phyloP scores from a whole-genome alignment of 371 early-diverging fungal species.

The Syncephalastrum racemosum region DNA sequence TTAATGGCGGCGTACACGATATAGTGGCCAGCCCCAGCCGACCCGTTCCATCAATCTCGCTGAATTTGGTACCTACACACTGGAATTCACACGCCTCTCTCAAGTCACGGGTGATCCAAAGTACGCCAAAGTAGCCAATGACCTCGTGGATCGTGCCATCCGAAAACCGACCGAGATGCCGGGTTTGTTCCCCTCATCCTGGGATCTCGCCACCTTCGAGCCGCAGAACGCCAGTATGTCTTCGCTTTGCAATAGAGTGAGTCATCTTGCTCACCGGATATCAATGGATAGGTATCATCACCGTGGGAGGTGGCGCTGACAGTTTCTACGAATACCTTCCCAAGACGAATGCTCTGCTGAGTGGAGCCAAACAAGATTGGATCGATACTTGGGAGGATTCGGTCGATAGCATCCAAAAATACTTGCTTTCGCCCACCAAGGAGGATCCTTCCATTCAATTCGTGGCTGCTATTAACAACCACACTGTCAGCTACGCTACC shows the following conservation, averaged over 20 bases:
- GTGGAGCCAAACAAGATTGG: slow-evolving; percentile 44
- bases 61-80: slow-evolving; percentile 83
- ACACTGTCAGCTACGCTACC: slow-evolving; percentile 18
- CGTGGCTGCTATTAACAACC: slow-evolving; percentile 32
- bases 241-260: not conserved
- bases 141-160: slow-evolving; percentile 49
- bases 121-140: slow-evolving; percentile 68
- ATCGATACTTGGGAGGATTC: slow-evolving; percentile 43
- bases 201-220: slow-evolving; percentile 29
- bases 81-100: slow-evolving; percentile 86
- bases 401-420: slow-evolving; percentile 45
- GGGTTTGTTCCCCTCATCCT: slow-evolving; percentile 71
- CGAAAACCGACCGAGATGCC: slow-evolving; percentile 44
- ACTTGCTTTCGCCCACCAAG: slow-evolving; percentile 38
- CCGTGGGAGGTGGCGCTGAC: slow-evolving; percentile 70
- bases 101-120: slow-evolving; percentile 68
- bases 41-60: slow-evolving; percentile 63
- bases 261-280: not conserved
- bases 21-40: slow-evolving; percentile 6
- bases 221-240: slow-evolving; percentile 50
- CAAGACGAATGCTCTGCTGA: slow-evolving; percentile 62
- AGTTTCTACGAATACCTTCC: slow-evolving; percentile 87
- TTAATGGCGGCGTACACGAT: not conserved
- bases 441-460: slow-evolving; percentile 31
- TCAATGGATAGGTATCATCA: slow-evolving; percentile 33